These are phyloP conservation scores for Gliomastix tumulicola DNA, from an alignment of 2,329 filamentous ascomycete species.

Conservation along the genomic window DNA sequence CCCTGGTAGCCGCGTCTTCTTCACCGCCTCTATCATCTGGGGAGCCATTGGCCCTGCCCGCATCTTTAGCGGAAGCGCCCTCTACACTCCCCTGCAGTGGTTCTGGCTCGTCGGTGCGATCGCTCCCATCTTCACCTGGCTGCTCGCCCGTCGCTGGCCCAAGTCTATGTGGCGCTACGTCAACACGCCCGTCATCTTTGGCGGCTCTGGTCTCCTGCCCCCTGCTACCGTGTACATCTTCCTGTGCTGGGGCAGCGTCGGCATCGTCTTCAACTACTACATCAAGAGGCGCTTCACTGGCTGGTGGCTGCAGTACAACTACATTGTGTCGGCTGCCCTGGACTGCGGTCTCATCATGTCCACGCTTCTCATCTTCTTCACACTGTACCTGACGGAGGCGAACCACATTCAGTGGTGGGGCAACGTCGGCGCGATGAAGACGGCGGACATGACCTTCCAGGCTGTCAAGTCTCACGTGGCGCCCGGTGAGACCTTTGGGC, in stretches of 20 bases:
- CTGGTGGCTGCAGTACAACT: constrained; percentile 77
- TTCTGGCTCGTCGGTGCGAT: constrained; percentile 64
- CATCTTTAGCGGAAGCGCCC: constrained; percentile 57
- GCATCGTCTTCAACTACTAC: constrained; percentile 61
- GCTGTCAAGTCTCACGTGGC: constrained; percentile 34
- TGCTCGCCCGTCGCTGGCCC: constrained; percentile 54
- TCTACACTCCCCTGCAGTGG: constrained; percentile 60
- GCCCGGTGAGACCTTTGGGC: constrained; percentile 42
- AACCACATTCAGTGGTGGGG: constrained; percentile 56
- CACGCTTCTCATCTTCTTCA: constrained; percentile 64
- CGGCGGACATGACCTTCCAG: constrained; percentile 34
- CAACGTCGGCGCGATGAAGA: constrained; percentile 39
- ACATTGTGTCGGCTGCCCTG: constrained; percentile 64
- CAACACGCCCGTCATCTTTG: constrained; percentile 62
- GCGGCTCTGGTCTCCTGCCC: constrained; percentile 55
- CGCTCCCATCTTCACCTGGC: constrained; percentile 57
- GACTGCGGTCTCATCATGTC: constrained; percentile 61
- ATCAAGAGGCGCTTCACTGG: constrained; percentile 58
- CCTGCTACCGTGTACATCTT: constrained; percentile 67
- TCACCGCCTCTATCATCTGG: constrained; percentile 66
- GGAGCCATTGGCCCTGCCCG: constrained; percentile 64
- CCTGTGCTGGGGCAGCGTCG: constrained; percentile 62
- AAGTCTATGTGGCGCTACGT: constrained; percentile 57
- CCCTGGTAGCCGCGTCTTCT: constrained; percentile 49
- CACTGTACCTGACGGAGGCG: constrained; percentile 53